Evolutionary conservation across 257 asterid species (phyloP).

Genomic region (Paulownia fortunei): DNA sequence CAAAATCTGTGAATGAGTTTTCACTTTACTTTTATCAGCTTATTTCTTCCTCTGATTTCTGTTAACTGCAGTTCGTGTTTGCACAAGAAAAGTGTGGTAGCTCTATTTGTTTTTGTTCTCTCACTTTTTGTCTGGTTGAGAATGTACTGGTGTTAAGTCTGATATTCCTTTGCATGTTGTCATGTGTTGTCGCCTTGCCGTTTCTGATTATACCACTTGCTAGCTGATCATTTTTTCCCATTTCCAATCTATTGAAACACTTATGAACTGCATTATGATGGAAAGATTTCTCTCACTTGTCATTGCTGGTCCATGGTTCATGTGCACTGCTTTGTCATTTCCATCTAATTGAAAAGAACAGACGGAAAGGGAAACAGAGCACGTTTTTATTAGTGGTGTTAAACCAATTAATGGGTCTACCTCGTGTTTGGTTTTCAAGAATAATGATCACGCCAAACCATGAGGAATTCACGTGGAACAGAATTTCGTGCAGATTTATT

Average conservation of each 20-base stretch:
- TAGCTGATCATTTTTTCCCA: not conserved
- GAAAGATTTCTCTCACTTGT: not conserved
- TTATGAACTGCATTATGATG: not conserved
- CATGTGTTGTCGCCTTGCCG: not conserved
- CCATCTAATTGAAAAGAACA: not conserved
- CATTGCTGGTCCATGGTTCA: slow-evolving; percentile 1
- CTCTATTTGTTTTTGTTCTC: no score
- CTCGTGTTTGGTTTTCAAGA: not conserved
- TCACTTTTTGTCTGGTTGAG: no score
- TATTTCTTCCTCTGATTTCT: not conserved
- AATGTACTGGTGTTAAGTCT: no score
- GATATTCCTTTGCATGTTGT: no score
- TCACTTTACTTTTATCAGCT: not conserved
- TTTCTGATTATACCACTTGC: not conserved
- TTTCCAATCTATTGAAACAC: no score
- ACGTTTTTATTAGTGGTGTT: not conserved
- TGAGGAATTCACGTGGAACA: not conserved
- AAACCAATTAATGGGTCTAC: slow-evolving; percentile 7
- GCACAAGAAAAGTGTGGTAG: no score
- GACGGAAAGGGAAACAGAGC: not conserved
- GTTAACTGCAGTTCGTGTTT: no score
- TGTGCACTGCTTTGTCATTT: not conserved
- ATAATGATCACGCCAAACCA: slow-evolving; percentile 33
- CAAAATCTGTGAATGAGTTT: not conserved
- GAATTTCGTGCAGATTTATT: not conserved